Percentiles rank a stretch among this genome's conserved stretches.
phyloP scores from a whole-genome alignment of 495 filamentous ascomycete genomes.

The Aspergillus avenaceus region DNA sequence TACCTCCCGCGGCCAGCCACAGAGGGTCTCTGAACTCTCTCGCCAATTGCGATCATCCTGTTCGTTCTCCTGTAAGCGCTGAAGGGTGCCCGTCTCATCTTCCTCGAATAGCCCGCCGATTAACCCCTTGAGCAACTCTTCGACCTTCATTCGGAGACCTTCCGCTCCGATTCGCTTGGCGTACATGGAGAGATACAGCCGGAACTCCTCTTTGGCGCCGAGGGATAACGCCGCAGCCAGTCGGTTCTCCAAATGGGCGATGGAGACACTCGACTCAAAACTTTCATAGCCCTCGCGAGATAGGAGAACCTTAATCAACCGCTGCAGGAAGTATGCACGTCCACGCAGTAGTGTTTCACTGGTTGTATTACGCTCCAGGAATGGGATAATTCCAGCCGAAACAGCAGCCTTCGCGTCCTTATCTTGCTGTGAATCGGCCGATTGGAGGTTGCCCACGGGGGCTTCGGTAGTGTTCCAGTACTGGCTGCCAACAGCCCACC shows the following conservation, averaged over 20 bases:
- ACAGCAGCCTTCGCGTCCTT: slow-evolving; percentile 53
- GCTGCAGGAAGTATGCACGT: slow-evolving; percentile 80
- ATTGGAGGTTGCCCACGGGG: slow-evolving; percentile 71
- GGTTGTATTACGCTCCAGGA: slow-evolving; percentile 90
- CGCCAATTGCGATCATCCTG: slow-evolving; percentile 55
- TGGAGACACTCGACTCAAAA: slow-evolving; percentile 85
- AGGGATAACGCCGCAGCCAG: slow-evolving; percentile 84
- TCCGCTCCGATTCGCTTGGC: slow-evolving; percentile 92
- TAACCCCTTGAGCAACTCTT: slow-evolving; percentile 79
- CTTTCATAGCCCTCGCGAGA: slow-evolving; percentile 86
- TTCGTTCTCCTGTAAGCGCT: slow-evolving; percentile 50
- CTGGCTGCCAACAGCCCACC: slow-evolving; percentile 97
- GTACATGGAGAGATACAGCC: slow-evolving; percentile 90
- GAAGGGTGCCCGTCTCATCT: slow-evolving; percentile 29
- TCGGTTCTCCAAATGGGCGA: slow-evolving; percentile 94
- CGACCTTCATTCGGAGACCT: slow-evolving; percentile 79
- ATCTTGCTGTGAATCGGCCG: slow-evolving; percentile 55
- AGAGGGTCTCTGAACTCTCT: slow-evolving; percentile 52
- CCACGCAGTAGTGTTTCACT: slow-evolving; percentile 89
- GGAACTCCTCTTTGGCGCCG: slow-evolving; percentile 85
- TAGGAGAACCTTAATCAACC: slow-evolving; percentile 79
- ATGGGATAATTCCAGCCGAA: slow-evolving; percentile 90
- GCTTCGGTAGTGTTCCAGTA: slow-evolving; percentile 97
- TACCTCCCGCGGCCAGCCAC: slow-evolving; percentile 84
- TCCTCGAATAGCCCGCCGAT: slow-evolving; percentile 65